phyloP scores from a whole-genome alignment of 495 filamentous ascomycete genomes.

The Penicillium canariense region DNA sequence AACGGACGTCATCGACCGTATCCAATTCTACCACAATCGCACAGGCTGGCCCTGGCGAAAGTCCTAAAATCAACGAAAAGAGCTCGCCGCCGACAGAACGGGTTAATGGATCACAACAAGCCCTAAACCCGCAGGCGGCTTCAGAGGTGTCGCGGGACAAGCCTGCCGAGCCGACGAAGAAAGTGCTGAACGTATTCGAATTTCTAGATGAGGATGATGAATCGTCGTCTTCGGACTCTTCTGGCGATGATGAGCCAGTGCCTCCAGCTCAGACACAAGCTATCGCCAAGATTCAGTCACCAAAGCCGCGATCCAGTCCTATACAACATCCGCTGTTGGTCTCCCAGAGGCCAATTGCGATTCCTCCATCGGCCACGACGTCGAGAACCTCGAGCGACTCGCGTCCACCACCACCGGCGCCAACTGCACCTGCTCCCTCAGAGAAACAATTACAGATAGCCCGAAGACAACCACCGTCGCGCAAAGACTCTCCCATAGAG shows the following conservation, averaged over 20 bases:
- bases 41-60: conserved; percentile 25
- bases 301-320: conserved; percentile 19
- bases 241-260: conserved; percentile 6
- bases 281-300: conserved; percentile 23
- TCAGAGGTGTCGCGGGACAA: conserved; percentile 11
- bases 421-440: conserved; percentile 20
- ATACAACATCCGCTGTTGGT: conserved; percentile 16
- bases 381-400: conserved; percentile 20
- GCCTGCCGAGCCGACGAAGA: conserved; percentile 19
- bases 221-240: conserved; percentile 22
- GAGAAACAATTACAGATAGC: conserved; percentile 28
- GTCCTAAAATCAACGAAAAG: conserved; percentile 16
- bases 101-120: conserved; percentile 16
- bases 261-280: conserved; percentile 10
- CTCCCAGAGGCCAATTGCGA: conserved; percentile 10
- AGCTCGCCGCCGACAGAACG: conserved; percentile 11
- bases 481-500: conserved; percentile 18
- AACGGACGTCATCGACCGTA: conserved; percentile 29
- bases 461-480: conserved; percentile 18
- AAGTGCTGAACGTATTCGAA: conserved; percentile 42
- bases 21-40: conserved; percentile 22
- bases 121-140: conserved; percentile 14
- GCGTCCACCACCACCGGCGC: conserved; percentile 21
- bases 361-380: not conserved
- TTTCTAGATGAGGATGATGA: conserved; percentile 36